These are phyloP conservation scores for Lasiodiplodia citricola DNA, from an alignment of 2,329 filamentous ascomycete genomes.

Conservation along the genomic window DNA sequence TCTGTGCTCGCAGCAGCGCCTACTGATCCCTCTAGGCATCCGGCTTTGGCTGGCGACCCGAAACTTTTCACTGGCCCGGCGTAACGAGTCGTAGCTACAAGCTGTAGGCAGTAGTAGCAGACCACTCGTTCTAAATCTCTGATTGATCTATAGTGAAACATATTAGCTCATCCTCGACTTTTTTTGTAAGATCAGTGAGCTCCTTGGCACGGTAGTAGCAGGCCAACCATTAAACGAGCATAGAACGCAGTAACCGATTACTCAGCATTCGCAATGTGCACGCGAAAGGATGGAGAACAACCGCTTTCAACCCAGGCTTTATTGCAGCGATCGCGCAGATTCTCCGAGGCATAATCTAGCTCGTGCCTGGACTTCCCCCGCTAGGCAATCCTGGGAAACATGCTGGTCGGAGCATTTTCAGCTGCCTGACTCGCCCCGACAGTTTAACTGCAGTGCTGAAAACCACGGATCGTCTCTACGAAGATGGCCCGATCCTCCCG, in stretches of 20 bases:
- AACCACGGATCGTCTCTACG: not conserved
- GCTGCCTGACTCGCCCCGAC: not conserved
- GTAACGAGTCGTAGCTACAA: not conserved
- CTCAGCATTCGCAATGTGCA: not conserved
- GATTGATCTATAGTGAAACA: not conserved
- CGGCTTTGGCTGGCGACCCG: not conserved
- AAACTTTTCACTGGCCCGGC: not conserved
- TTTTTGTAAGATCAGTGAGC: no score
- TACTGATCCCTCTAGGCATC: conserved; percentile 4
- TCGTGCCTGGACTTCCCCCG: not conserved
- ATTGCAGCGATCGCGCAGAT: not conserved
- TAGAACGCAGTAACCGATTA: no score
- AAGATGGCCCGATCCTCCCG: not conserved
- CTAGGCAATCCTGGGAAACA: not conserved
- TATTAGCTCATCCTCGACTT: not conserved
- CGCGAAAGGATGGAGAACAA: not conserved
- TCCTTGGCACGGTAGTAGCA: no score
- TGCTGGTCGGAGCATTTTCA: not conserved
- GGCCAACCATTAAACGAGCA: no score
- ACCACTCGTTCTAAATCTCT: no score
- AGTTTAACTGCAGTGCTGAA: not conserved
- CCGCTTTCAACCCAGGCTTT: no score
- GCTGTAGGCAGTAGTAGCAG: not conserved
- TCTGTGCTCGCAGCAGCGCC: not conserved
- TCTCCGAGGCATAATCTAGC: not conserved